A percentile compares a stretch with the other conserved stretches of the same genome.
phyloP scores from a whole-genome alignment of 2,329 filamentous ascomycete species.

The Aspergillus sp. region DNA sequence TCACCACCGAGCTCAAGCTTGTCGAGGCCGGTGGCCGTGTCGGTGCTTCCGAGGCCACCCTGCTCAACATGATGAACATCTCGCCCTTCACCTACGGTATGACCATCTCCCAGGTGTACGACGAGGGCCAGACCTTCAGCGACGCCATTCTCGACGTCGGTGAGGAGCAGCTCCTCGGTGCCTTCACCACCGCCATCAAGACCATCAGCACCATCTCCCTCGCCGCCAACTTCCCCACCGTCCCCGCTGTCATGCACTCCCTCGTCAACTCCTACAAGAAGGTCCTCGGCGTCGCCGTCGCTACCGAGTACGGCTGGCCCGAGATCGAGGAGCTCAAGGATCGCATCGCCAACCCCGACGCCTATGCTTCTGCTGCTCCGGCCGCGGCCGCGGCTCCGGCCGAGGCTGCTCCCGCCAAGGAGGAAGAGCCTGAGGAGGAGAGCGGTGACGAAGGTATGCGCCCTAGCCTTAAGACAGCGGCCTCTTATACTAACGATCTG shows the following conservation, averaged over 20 bases:
- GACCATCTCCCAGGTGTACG: constrained; percentile 92
- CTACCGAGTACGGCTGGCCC: constrained; percentile 87
- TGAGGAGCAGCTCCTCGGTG: constrained; percentile 84
- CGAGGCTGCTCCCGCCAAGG: constrained; percentile 42
- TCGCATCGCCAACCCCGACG: constrained; percentile 97
- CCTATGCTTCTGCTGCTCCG: constrained; percentile 78
- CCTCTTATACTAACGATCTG: neutral
- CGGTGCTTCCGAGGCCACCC: constrained; percentile 95
- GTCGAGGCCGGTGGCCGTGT: constrained; percentile 89
- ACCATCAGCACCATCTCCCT: constrained; percentile 88
- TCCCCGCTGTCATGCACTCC: constrained; percentile 94
- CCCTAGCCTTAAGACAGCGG: no score
- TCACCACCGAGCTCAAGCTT: constrained; percentile 94
- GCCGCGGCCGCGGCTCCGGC: constrained; percentile 49
- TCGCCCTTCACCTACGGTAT: constrained; percentile 99
- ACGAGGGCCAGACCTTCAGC: constrained; percentile 88
- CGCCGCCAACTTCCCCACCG: constrained; percentile 87
- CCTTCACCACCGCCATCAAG: constrained; percentile 69
- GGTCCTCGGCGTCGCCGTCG: constrained; percentile 70
- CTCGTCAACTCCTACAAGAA: constrained; percentile 99
- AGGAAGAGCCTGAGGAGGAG: constrained; percentile 54
- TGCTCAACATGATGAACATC: constrained; percentile 99
- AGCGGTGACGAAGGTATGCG: constrained; percentile 51
- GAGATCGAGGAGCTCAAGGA: constrained; percentile 98
- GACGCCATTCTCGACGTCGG: constrained; percentile 81